These are phyloP conservation scores for Trametes punicea DNA, from an alignment of 768 basidiomycete species.

Conservation along the genomic window DNA sequence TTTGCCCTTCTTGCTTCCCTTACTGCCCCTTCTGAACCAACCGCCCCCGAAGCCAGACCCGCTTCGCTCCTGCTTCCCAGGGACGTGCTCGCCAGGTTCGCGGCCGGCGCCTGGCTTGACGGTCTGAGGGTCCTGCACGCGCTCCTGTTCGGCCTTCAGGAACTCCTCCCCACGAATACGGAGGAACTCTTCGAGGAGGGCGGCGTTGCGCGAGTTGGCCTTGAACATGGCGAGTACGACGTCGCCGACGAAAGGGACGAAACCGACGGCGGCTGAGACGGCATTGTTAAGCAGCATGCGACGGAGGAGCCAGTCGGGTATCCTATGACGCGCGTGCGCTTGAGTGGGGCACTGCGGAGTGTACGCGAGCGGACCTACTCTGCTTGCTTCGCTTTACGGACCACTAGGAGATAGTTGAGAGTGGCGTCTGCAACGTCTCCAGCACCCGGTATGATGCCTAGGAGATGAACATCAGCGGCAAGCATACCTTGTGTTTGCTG, in stretches of 20 bases:
- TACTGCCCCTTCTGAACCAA: constrained; percentile 20
- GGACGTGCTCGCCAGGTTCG: constrained; percentile 34
- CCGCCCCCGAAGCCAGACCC: constrained; percentile 14
- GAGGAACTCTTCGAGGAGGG: constrained; percentile 80
- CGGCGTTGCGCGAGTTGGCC: constrained; percentile 87
- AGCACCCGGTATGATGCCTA: constrained; percentile 62
- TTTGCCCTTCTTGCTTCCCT: constrained; percentile 16
- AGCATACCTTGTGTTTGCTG: background rate
- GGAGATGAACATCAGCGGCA: background rate
- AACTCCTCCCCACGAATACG: constrained; percentile 74
- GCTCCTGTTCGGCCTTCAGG: constrained; percentile 45
- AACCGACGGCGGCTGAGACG: constrained; percentile 61
- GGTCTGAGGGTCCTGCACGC: constrained; percentile 39
- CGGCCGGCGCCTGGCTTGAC: constrained; percentile 56
- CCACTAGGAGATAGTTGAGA: constrained; percentile 74
- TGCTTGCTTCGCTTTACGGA: constrained; percentile 71
- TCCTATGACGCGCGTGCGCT: constrained; percentile 23
- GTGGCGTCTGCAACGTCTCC: constrained; percentile 62
- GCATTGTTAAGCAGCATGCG: constrained; percentile 79
- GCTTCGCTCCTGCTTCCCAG: constrained; percentile 21
- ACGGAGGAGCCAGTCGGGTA: constrained; percentile 60
- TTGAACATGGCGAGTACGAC: constrained; percentile 74
- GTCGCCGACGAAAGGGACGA: constrained; percentile 75
- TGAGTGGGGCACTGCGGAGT: background rate
- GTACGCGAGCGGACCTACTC: constrained; percentile 41